Evolutionary conservation across 306 rosid species (phyloP), one percentile per base, ranked within the genome.

Genomic region (Vigna nakashimae): DNA sequence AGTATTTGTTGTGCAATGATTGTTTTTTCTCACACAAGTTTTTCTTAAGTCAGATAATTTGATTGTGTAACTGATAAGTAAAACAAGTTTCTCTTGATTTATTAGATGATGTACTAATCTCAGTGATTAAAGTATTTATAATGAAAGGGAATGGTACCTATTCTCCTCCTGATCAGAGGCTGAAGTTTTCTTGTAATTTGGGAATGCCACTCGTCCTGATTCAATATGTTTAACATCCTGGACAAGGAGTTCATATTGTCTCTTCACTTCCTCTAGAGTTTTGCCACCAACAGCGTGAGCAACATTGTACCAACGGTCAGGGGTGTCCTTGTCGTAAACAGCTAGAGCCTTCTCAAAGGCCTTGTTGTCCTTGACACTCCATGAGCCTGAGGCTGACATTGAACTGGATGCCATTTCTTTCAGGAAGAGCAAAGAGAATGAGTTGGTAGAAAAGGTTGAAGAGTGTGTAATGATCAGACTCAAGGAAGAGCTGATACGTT

Each of bases 341-440:
- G 99, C 99, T 42, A 95, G 80, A 24, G 99, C 99, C 90, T 82
- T 88, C 73, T 95, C 99, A 70, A 95, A 95, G 77, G 97, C 96
- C 62, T 95, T 95, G 69, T 92, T 92, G 34, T 95, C 97, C 90
- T 91, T 91, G 10, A 88, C 90, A 59, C 96, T 85, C 99, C 99
- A 95, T 30, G 93, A 88, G 3, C 84, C 84, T 10, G 93, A 90
- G 7, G 95, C 84, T 53, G 98, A 87, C 84, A 91, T 89, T 77
- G 96, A 90, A 45, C 89, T 87, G 9, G 97, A 89, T 52, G 97
- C 91, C 97, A 90, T 92, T 85, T 43, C n/a, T 65, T 34, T 28
- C 5, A 64, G n/a, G 10, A 26, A 26, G 28, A 26, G 28, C 28
- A 26, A 65, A 58, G 4, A 51, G 17, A 69, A 9, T 62, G 69